These are phyloP conservation scores for Leccinum subgranulosum DNA, from an alignment of 768 basidiomycete genomes.

Conservation along the genomic window DNA sequence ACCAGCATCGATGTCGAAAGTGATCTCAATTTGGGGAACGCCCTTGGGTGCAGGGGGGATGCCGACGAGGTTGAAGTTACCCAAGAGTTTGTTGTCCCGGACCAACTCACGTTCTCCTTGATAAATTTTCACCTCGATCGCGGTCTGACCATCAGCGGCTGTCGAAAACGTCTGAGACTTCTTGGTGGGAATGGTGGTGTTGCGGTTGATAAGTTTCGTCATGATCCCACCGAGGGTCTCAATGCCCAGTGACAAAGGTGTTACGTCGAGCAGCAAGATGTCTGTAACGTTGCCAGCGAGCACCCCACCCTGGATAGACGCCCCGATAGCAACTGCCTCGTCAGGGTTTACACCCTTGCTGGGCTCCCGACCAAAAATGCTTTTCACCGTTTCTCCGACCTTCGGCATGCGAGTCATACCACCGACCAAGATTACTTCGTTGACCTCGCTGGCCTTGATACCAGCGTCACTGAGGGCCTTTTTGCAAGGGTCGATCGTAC, in stretches of 20 bases:
- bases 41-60: conserved; percentile 83
- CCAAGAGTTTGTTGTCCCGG: conserved; percentile 96
- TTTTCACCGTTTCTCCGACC: conserved; percentile 84
- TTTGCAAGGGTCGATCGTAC: conserved; percentile 94
- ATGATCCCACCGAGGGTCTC: conserved; percentile 99
- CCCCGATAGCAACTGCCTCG: conserved; percentile 98
- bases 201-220: conserved; percentile 97
- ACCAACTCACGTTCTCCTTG: conserved; percentile 99
- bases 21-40: conserved; percentile 77
- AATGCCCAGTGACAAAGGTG: conserved; percentile 92
- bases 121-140: conserved; percentile 99
- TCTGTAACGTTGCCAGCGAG: conserved; percentile 95
- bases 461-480: conserved; percentile 94
- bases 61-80: conserved; percentile 99
- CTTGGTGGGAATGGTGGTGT: conserved; percentile 99
- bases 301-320: conserved; percentile 97
- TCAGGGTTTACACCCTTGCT: conserved; percentile 99
- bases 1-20: conserved; percentile 98
- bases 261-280: conserved; percentile 91
- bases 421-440: conserved; percentile 97
- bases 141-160: conserved; percentile 98
- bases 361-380: conserved; percentile 92
- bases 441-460: conserved; percentile 87
- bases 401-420: conserved; percentile 99
- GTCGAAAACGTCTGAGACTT: conserved; percentile 99